Base-by-base conservation (phyloP, 108 stramenopile genomes). In the Cylindrotheca fusiformis region DNA sequence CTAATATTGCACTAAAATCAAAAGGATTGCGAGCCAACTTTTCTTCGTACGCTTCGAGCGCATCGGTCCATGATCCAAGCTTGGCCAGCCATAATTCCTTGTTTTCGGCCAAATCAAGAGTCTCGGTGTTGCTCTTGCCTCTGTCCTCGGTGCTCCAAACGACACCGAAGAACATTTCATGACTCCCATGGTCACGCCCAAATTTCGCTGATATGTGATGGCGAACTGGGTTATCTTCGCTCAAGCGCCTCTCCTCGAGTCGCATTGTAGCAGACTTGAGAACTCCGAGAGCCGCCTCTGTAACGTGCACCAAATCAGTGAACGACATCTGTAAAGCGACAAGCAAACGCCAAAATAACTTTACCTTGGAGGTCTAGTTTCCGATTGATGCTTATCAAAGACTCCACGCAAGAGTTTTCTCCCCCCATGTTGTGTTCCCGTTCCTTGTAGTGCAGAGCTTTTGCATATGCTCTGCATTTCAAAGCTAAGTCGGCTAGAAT, bases 401-500 rank as follows among this genome's bases (percentile, higher is more conserved):
- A 77, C 60, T 98, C 99, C 14, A 97, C 90, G 48, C 95, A 93
- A 10, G 78, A 75, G 31, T 63, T 80, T 21, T 54, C 48, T 5
- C 78, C 75, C 27, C 78, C 81, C 32, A 65, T 75, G 18, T 60
- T 69, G 57, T 94, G 95, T 63, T 98, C 97, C 22, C 91, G 76
- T 64, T 99, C 99, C 68, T 97, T 91, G 68, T 96, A 96, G 54
- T 95, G 93, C 26, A 96, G 62, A 0, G 97, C 97, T 62, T 98
- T 98, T 1, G 97, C 97, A 63, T 98, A 98, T 30, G 97, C 94
- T 56, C 97, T 92, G 68, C 97, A 97, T 56, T 95, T 95, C 66
- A 94, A 66, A 29, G 97, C 96, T 14, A 97, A 77, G 21, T 96
- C 83, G 2, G 96, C 96, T 12, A 99, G 68, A 24, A 87, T 77